These are phyloP conservation scores for Cladophialophora exuberans DNA, from an alignment of 2,329 filamentous ascomycete genomes.

Conservation along the genomic window DNA sequence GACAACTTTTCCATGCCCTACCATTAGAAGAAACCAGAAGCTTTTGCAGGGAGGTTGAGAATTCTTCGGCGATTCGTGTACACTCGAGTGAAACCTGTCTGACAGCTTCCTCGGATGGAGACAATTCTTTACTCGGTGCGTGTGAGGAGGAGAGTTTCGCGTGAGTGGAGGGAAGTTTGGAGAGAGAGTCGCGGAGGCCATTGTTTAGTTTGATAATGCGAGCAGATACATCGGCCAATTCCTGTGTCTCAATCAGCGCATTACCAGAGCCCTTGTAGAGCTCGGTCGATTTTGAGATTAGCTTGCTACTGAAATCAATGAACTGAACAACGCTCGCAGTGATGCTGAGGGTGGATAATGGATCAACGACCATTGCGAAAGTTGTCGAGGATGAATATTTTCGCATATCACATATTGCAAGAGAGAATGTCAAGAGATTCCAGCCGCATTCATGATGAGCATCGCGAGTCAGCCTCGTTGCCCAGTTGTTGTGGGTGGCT, in stretches of 20 bases:
- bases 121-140: background rate
- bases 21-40: background rate
- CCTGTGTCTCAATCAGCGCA: background rate
- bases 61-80: background rate
- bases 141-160: background rate
- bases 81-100: background rate
- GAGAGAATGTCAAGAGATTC: no score
- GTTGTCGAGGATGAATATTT: no score
- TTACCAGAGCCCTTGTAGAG: background rate
- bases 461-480: background rate
- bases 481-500: no score
- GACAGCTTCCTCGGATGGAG: background rate
- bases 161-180: no score
- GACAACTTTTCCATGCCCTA: conserved; percentile 7
- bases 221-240: background rate
- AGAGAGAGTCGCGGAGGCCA: background rate
- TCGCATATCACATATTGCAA: no score
- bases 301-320: background rate
- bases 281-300: background rate
- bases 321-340: background rate
- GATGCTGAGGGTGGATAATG: background rate
- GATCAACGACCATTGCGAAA: background rate
- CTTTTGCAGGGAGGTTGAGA: background rate
- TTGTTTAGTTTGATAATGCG: background rate
- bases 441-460: background rate